Evolutionary conservation across 1,284 basidiomycete genomes (phyloP), one percentile per base, ranked within the genome.

Genomic region (Peniophora sp.): DNA sequence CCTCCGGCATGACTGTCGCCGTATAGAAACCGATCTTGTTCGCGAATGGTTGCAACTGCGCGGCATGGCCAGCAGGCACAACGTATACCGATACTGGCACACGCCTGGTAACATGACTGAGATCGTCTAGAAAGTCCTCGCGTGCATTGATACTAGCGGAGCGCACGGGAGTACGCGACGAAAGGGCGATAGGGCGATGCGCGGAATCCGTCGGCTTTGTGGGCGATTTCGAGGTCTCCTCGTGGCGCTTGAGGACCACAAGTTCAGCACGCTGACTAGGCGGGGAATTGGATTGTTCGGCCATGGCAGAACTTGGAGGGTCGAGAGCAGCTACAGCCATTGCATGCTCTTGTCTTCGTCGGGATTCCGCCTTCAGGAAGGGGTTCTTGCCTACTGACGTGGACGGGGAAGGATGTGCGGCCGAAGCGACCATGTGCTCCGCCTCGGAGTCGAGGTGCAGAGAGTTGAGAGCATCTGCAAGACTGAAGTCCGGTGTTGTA

Each of bases 291-390:
- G 34, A n/a, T 10, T 10, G n/a, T 36, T 36, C 10, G 34, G 10
- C n/a, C 10, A 36, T n/a, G 10, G n/a, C 10, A n/a, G n/a, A n/a
- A 55, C 74, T 79, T 5, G 71, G 70, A 3, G 78, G 76, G 0
- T 76, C 69, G 45, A 59, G 55, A 12, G 81, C 64, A 1, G 79
- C 74, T 45, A 80, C 72, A 3, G 79, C 80, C 80, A 81, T 81
- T 47, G 60, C 60, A 24, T 59, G 58, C 41, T 63, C 58, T n/a
- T 51, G 50, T 47, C 49, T 49, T 41, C 48, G 51, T 47, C 50
- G 18, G 48, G 47, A 44, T 51, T 58, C 48, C 46, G 56, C 48
- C 34, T 57, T 55, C 27, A 49, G 34, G 3, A 55, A 52, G 14
- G 54, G 24, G 45, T 42, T 47, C 37, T 34, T 36, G 10, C 15